Conservation (phyloP, 129 eudicot genomes). For the Erigeron canadensis region DNA sequence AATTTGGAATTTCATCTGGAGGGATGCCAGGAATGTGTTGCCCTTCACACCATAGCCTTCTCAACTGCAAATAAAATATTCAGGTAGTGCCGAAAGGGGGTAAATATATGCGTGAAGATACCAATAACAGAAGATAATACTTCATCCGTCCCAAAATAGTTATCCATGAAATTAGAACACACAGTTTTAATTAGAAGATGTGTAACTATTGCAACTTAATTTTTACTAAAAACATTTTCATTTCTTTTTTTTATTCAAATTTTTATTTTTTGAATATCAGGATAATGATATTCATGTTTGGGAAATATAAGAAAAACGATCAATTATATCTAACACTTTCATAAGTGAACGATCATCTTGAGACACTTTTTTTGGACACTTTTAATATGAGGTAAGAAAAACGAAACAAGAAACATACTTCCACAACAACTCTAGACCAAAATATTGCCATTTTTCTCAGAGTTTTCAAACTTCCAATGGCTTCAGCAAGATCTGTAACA, state of each 20-base stretch:
- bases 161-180: too few relatives aligned
- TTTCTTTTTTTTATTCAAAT: too few relatives aligned
- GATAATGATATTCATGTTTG: too few relatives aligned
- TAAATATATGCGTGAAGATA: background rate
- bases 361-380: too few relatives aligned
- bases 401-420: constrained; percentile 50
- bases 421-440: constrained; percentile 71
- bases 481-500: constrained; percentile 80
- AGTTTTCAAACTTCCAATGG: constrained; percentile 79
- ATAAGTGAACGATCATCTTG: too few relatives aligned
- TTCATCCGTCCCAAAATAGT: too few relatives aligned
- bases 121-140: background rate
- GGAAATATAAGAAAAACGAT: too few relatives aligned
- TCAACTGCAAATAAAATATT: constrained; percentile 48
- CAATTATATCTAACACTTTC: too few relatives aligned
- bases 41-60: constrained; percentile 93
- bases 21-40: constrained; percentile 88
- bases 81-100: background rate
- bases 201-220: too few relatives aligned
- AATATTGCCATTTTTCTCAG: constrained; percentile 74
- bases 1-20: constrained; percentile 60
- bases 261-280: too few relatives aligned
- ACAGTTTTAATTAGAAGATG: too few relatives aligned
- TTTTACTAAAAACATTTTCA: too few relatives aligned
- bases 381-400: background rate